Percentiles rank a stretch among this genome's conserved stretches.
phyloP scores from a whole-genome alignment of 805 yeast genomes.

The Ogataea nakhonphanomensis region DNA sequence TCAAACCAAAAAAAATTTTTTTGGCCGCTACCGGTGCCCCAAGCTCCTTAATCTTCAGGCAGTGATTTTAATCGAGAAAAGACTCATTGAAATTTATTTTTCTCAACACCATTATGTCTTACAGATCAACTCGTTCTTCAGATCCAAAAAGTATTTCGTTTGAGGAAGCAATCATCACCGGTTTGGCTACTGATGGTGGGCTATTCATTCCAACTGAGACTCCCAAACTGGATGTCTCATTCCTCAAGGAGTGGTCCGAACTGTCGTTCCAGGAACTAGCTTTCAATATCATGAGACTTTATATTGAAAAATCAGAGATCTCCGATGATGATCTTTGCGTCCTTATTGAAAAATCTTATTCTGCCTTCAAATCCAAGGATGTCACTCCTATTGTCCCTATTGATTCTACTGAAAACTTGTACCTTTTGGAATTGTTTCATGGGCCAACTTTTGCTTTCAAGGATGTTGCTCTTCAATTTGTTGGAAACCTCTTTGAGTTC shows the following conservation, averaged over 20 bases:
- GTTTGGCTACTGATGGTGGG: slow-evolving; percentile 96
- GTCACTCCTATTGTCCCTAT: slow-evolving; percentile 74
- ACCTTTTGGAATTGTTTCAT: slow-evolving; percentile 89
- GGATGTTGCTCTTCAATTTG: slow-evolving; percentile 97
- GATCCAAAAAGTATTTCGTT: slow-evolving; percentile 53
- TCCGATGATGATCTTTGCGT: slow-evolving; percentile 61
- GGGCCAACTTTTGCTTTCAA: slow-evolving; percentile 99
- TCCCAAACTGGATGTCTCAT: slow-evolving; percentile 57
- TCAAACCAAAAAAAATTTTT: not conserved
- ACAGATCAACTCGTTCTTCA: slow-evolving; percentile 77
- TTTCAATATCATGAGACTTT: slow-evolving; percentile 75
- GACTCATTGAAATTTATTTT: not conserved
- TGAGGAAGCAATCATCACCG: slow-evolving; percentile 82
- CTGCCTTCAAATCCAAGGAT: slow-evolving; percentile 84
- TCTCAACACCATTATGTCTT: slow-evolving; percentile 46
- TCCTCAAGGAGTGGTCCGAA: slow-evolving; percentile 65
- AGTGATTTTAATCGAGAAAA: not conserved
- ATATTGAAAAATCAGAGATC: slow-evolving; percentile 71
- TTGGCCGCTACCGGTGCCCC: not conserved
- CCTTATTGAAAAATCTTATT: slow-evolving; percentile 69
- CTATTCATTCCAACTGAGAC: slow-evolving; percentile 82
- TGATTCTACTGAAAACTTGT: slow-evolving; percentile 56
- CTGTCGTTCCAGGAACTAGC: slow-evolving; percentile 85
- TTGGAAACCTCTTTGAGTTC: slow-evolving; percentile 94
- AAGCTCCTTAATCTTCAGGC: not conserved